phyloP scores from a whole-genome alignment of 805 yeast species.

The Saturnispora sanitii region DNA sequence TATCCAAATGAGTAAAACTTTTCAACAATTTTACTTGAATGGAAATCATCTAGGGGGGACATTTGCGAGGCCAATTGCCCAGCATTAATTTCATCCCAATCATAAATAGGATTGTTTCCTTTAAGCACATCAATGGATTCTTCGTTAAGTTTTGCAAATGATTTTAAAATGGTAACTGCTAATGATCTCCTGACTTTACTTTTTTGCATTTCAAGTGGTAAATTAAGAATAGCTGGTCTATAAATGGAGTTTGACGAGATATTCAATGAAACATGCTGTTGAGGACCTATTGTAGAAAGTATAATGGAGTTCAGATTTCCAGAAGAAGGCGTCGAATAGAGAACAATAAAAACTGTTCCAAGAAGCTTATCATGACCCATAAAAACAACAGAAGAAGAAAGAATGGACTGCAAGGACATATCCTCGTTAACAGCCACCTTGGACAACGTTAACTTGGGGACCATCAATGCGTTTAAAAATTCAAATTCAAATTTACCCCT shows the following conservation, averaged over 20 bases:
- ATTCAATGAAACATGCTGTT: conserved; percentile 48
- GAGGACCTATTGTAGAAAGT: conserved; percentile 57
- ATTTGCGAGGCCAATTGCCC: conserved; percentile 68
- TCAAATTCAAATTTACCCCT: no score
- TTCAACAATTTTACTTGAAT: conserved; percentile 51
- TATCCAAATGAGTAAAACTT: conserved; percentile 45
- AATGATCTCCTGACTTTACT: conserved; percentile 63
- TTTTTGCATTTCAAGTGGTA: conserved; percentile 36
- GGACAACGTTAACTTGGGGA: no score
- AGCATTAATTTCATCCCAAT: conserved; percentile 77
- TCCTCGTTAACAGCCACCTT: no score
- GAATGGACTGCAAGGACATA: background rate
- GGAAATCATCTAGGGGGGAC: conserved; percentile 39
- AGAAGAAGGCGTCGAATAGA: conserved; percentile 37
- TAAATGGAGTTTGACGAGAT: conserved; percentile 53
- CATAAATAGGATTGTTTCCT: no score
- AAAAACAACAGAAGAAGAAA: background rate
- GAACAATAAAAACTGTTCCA: conserved; percentile 39
- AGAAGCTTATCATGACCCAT: conserved; percentile 38
- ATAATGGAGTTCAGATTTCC: conserved; percentile 41
- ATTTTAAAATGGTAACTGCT: conserved; percentile 63
- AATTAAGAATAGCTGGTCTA: conserved; percentile 69
- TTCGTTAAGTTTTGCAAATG: conserved; percentile 54
- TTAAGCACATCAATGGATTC: conserved; percentile 24
- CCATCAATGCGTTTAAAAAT: no score